Base-by-base conservation (phyloP, 345 rosid genomes). In the Theobroma cacao region DNA sequence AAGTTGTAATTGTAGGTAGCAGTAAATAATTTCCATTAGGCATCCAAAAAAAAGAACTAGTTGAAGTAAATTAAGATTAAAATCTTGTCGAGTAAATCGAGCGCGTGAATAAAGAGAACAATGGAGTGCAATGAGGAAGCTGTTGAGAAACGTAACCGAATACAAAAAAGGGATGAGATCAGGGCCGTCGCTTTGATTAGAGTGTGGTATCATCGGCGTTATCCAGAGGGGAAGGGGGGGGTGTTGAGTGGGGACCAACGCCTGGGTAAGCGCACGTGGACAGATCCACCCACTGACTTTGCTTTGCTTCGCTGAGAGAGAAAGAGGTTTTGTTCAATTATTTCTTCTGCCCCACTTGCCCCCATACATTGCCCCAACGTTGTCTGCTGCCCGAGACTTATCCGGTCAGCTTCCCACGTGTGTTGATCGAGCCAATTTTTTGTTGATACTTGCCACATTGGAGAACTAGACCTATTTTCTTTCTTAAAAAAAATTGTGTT, bases 351-450 rank as follows among this genome's bases (percentile, higher is more conserved):
- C 74, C 77, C 72, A 58, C 79, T 20, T 65, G 78, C 59, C 73
- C 43, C 59, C 60, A 22, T 59, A 66, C 77, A 28, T 41, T 77
- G 81, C 82, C 87, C 81, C 75, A 14, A 22, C 31, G 13, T 55
- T 79, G 83, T 81, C 87, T 74, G 75, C 85, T 76, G 79, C 83
- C 87, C 83, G 40, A 7, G 22, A n/a, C 83, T 61, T 79, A 52
- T 74, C 77, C 75, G 72, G 82, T 81, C 77, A 52, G 15, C 52
- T 73, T 45, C 76, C 6, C 76, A 75, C 79, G 81, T 66, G 79
- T 53, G 76, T 13, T 24, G 22, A 24, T n/a, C 20, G 33, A 55
- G 10, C 24, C 75, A 9, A 6, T 17, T 18, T 63, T 63, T 33
- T 63, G 33, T 30, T 31, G 18, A 47, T 3, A 47, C 13, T 47